phyloP scores from a whole-genome alignment of 2,329 filamentous ascomycete genomes.

The Fusarium palustre region DNA sequence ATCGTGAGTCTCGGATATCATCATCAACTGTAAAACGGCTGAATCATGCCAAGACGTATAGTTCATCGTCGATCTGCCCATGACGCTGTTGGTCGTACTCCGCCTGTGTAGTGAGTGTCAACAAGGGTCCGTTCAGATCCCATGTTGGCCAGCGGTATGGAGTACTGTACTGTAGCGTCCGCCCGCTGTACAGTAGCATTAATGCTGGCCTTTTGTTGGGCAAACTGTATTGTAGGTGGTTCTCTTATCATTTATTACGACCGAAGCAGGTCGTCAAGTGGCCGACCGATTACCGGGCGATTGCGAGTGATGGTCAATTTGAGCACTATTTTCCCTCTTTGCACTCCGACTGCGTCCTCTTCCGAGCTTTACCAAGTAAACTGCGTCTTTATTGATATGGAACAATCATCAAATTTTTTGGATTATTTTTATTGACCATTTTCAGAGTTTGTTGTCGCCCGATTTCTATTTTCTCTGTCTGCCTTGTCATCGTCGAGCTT shows the following conservation, averaged over 20 bases:
- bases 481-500: slow-evolving; percentile 3
- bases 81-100: slow-evolving; percentile 29
- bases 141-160: slow-evolving; percentile 32
- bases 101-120: slow-evolving; percentile 28
- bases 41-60: slow-evolving; percentile 34
- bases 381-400: slow-evolving; percentile 30
- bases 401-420: neutral
- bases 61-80: slow-evolving; percentile 40
- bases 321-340: slow-evolving; percentile 15
- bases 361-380: slow-evolving; percentile 3
- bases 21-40: slow-evolving; percentile 13
- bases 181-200: slow-evolving; percentile 20
- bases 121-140: slow-evolving; percentile 33
- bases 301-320: slow-evolving; percentile 10
- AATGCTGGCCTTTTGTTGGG: slow-evolving; percentile 32
- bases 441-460: neutral
- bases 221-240: slow-evolving; percentile 26
- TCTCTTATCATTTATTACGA: slow-evolving; percentile 39
- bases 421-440: neutral
- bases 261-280: slow-evolving; percentile 15
- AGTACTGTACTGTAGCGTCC: slow-evolving; percentile 20
- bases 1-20: slow-evolving; percentile 23
- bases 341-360: slow-evolving; percentile 17
- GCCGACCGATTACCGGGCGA: slow-evolving; percentile 26
- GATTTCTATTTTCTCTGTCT: neutral